phyloP scores from a whole-genome alignment of 768 basidiomycete species.

The Hirschioporus abietinus region DNA sequence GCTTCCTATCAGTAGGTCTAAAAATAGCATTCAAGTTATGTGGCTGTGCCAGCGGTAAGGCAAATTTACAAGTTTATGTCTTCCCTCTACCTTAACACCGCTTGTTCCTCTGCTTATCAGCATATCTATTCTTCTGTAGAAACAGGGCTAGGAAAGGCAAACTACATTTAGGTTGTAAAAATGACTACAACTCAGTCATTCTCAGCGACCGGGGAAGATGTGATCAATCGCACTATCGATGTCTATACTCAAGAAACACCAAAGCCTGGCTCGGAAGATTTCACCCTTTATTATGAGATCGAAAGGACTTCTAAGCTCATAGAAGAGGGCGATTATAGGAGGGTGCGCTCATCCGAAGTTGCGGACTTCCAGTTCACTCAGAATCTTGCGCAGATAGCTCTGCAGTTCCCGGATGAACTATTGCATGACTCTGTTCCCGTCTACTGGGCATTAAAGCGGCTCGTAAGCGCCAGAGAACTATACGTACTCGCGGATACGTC shows the following conservation, averaged over 20 bases:
- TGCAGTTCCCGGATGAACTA: conserved; percentile 96
- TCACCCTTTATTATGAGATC: conserved; percentile 74
- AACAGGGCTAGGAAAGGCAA: too few species aligned
- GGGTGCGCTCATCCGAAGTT: conserved; percentile 41
- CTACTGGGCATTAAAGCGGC: conserved; percentile 57
- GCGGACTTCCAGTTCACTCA: not conserved
- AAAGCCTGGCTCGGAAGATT: conserved; percentile 29
- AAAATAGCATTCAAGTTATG: too few species aligned
- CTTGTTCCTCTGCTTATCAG: too few species aligned
- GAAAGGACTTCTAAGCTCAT: conserved; percentile 60
- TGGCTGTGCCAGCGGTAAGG: too few species aligned
- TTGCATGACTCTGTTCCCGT: conserved; percentile 83
- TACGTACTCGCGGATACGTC: conserved; percentile 97
- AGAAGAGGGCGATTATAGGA: conserved; percentile 55
- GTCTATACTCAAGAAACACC: conserved; percentile 36
- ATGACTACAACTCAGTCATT: conserved; percentile 33
- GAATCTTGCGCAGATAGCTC: conserved; percentile 52
- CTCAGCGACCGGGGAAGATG: conserved; percentile 57
- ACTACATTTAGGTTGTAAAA: not conserved
- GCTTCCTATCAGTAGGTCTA: too few species aligned
- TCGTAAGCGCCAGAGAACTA: conserved; percentile 50
- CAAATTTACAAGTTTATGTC: too few species aligned
- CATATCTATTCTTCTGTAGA: too few species aligned
- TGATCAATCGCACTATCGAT: conserved; percentile 50
- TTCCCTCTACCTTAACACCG: too few species aligned